Percentiles rank a stretch among this genome's conserved stretches.
These are phyloP conservation scores for Scleroderma bovista DNA, from an alignment of 768 basidiomycete genomes.

Conservation along the genomic window DNA sequence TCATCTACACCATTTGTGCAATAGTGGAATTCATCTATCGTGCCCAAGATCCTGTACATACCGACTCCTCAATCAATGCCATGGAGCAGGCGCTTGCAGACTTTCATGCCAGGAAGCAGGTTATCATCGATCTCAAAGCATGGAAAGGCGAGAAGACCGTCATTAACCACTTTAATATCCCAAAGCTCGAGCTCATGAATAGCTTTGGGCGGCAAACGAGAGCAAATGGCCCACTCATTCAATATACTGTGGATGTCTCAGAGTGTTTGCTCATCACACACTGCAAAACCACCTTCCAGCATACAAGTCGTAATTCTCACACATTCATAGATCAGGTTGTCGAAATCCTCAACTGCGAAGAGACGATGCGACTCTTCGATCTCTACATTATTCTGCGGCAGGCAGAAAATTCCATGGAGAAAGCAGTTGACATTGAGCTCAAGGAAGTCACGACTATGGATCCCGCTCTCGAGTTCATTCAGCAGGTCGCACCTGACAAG, in stretches of 20 bases:
- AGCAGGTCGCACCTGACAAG: too few relatives aligned
- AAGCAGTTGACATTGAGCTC: background rate
- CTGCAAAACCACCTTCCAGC: constrained; percentile 29
- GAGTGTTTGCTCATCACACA: constrained; percentile 13
- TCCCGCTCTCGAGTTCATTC: background rate
- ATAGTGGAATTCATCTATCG: constrained; percentile 23
- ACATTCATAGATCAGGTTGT: constrained; percentile 31
- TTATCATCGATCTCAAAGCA: constrained; percentile 5
- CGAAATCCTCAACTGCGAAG: constrained; percentile 24
- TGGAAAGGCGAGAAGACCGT: background rate
- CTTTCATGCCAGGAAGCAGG: constrained; percentile 12
- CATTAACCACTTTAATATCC: constrained; percentile 21
- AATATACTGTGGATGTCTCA: constrained; percentile 31
- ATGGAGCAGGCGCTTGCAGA: constrained; percentile 3
- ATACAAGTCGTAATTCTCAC: constrained; percentile 15
- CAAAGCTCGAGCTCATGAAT: background rate
- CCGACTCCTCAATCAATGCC: background rate
- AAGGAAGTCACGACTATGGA: background rate
- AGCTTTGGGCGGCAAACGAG: constrained; percentile 11
- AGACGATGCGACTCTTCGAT: constrained; percentile 27
- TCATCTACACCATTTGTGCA: constrained; percentile 6
- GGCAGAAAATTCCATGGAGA: background rate
- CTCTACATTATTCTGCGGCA: constrained; percentile 7
- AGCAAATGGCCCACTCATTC: constrained; percentile 14
- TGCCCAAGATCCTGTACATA: constrained; percentile 13